Evolutionary conservation across 2,329 filamentous ascomycete species (phyloP), one percentile per base, ranked within the genome.

Genomic region (Hawksworthiomyces lignivorus): DNA sequence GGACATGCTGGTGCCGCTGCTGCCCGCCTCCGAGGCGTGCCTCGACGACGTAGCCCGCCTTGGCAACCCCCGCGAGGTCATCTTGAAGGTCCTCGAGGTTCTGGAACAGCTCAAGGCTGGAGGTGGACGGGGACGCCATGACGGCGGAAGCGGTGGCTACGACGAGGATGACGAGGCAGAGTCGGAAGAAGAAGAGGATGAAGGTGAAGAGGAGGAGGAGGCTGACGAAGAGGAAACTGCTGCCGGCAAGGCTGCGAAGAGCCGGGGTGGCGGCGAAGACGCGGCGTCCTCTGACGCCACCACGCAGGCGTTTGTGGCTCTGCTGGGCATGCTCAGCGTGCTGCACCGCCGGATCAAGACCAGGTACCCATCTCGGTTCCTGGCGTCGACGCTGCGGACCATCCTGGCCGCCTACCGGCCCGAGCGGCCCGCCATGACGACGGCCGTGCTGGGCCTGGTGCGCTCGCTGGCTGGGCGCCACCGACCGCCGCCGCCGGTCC

Each of bases 51-150:
- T 90, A 39, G 85, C 85, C 24, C 75, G 80, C 19, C 69, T 87
- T 29, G 86, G 85, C 38, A 92, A 90, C 56, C 86, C 86, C 1
- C 71, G 85, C 38, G 86, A 92, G 60, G 83, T 88, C 34, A 82
- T 90, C 45, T 68, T 92, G 52, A 89, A 89, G 57, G 78, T 87
- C 22, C 80, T 86, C 20, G 84, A 89, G 58, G 75, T 77, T 12
- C 66, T 92, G 47, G 76, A 83, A 39, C 54, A 73, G 14, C 64
- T 84, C 5, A 63, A 72, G 6, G 70, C 75, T 35, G 59, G 62
- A 18, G 24, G 24, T 12, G 8, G 24, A 8, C 7, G n/a, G 17
- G 12, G 28, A 21, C 26, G 15, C 5, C 58, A 62, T 32, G 55
- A 58, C 28, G 63, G 68, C n/a, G 63, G 69, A 20, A 61, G 63